phyloP scores from a whole-genome alignment of 495 filamentous ascomycete genomes.

The Penicillium soppii region DNA sequence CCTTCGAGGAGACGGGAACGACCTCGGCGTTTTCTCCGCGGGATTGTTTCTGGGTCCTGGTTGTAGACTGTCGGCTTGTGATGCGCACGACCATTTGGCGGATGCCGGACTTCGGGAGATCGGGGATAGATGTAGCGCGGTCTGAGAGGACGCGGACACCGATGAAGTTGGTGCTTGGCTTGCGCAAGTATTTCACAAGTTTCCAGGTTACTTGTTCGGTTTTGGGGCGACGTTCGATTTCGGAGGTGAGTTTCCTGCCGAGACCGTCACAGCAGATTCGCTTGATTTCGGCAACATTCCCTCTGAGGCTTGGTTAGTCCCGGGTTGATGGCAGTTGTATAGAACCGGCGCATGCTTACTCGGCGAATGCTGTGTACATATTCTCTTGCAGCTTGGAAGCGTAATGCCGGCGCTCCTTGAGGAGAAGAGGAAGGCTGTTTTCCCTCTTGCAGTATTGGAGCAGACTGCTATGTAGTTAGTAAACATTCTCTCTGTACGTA shows the following conservation, averaged over 20 bases:
- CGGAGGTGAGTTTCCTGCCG: slow-evolving; percentile 48
- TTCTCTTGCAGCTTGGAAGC: slow-evolving; percentile 57
- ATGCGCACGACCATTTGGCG: slow-evolving; percentile 76
- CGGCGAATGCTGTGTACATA: slow-evolving; percentile 73
- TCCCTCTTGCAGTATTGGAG: slow-evolving; percentile 39
- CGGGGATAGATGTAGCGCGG: slow-evolving; percentile 51
- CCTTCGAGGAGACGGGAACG: slow-evolving; percentile 38
- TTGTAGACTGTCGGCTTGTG: slow-evolving; percentile 58
- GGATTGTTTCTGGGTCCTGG: slow-evolving; percentile 17
- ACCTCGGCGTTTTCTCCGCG: neutral
- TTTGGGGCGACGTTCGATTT: slow-evolving; percentile 55
- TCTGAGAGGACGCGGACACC: slow-evolving; percentile 58
- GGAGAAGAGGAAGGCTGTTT: slow-evolving; percentile 31
- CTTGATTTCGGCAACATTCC: slow-evolving; percentile 56
- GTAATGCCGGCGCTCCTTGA: neutral
- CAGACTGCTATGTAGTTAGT: slow-evolving; percentile 38
- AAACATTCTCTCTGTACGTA: neutral
- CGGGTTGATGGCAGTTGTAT: neutral
- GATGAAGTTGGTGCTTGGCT: slow-evolving; percentile 44
- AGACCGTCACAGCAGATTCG: slow-evolving; percentile 63
- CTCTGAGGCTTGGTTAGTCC: slow-evolving; percentile 33
- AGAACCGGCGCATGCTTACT: slow-evolving; percentile 37
- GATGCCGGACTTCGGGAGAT: slow-evolving; percentile 45
- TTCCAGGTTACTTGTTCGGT: slow-evolving; percentile 61
- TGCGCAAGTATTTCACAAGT: slow-evolving; percentile 59